Base-by-base conservation (phyloP, 2,329 filamentous ascomycete genomes). In the Trichophyton equinum region DNA sequence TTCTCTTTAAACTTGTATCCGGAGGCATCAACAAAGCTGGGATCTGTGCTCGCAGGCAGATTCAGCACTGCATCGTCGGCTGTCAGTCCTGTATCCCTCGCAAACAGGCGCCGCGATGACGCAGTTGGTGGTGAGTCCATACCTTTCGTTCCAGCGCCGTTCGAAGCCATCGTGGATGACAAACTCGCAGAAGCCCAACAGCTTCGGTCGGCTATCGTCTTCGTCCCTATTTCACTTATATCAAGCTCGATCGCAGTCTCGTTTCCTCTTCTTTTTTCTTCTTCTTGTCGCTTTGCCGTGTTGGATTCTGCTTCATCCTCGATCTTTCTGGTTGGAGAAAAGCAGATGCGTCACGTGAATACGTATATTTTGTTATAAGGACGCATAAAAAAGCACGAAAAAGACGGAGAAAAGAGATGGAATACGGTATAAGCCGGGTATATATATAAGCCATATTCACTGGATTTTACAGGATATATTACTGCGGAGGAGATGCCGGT, bases 1-100 rank as follows among this genome's bases (percentile, higher is more conserved):
- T 74, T 75, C 63, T 76, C 74, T 4, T 72, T 73, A 61, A 75
- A 77, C 64, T 76, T 76, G 66, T 74, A 77, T 59, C 76, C 75
- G 5, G 76, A 76, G 11, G 75, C 75, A 69, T 75, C 72, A 51
- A 78, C 72, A 58, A 78, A 68, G 62, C 71, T 76, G 18, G 63
- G 57, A 58, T 71, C 72, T 3, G 69, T 67, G 60, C 64, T 67
- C 25, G 67, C 33, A 15, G 55, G 55, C 13, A 57, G 55, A 25
- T 38, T 57, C 20, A 57, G 11, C 20, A 42, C 55, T 57, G 18
- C 11, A 42, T 20, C 7, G 9, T 40, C 4, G 3, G 36, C 20
- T 20, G 44, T 47, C 11, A 47, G 44, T 9, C 44, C 11, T 20
- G 9, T 47, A 47, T 47, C 44, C 44, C 20, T 22, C 13, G 9